Base-by-base conservation (phyloP, 2,329 filamentous ascomycete genomes). In the Botryotinia narcissicola region DNA sequence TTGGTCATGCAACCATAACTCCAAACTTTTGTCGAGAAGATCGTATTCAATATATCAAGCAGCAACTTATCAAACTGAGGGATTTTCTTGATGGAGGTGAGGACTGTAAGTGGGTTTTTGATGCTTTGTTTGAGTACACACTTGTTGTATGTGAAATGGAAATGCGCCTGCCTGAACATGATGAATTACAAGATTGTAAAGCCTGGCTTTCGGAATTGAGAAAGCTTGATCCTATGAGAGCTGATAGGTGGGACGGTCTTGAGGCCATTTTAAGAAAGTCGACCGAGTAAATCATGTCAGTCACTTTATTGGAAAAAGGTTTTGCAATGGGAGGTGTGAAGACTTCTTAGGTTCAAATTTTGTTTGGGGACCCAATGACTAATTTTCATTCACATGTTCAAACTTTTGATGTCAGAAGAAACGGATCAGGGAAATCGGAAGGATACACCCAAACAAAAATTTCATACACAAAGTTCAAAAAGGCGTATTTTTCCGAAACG, bases 21-120 rank as follows among this genome's bases (percentile, higher is more conserved):
- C 89, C 89, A 0, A 85, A 88, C 54, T 83, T 97, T 44, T 86
- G 86, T 1, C 81, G 84, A 9, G 83, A 87, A 14, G 89, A 95
- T 73, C 89, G 92, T 66, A 81, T 89, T 48, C 82, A 84, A 4
- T 94, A 95, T 78, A 83, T 97, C 14, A 84, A 85, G 42, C 84
- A 86, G 44, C 94, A 98, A 81, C 87, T 97, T 35, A 88, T 90
- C n/a, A 90, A 90, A 73, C 90, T 98, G 75, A 88, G 88, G 77
- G 90, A 91, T 68, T 82, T 92, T 22, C 80, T 90, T 5, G 85
- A 88, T 73, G 89, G 88, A 76, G 95, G 87, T 7, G 85, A 90
- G 76, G 90, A 92, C 78, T 91, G 89, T 81, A 97, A 97, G 83
- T 96, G 94, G 89, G 92, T 97, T 62, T 97, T 97, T 80, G 93